Percentiles rank a stretch among this genome's conserved stretches.
Evolutionary conservation across 2,329 filamentous ascomycete genomes (phyloP).

Genomic region (Pseudogymnoascus sp.): DNA sequence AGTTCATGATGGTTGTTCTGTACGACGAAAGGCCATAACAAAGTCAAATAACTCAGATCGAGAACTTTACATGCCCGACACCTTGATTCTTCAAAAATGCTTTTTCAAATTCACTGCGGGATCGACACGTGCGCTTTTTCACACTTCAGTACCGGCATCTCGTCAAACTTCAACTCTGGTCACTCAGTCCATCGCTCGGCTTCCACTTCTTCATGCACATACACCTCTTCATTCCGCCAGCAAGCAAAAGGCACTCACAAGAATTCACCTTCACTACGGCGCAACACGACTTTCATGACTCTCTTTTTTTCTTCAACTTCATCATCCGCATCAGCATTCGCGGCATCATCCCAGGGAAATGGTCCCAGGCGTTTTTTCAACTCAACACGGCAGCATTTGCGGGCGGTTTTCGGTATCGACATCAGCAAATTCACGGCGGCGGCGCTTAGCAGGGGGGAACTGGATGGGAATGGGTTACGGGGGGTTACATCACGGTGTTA

Average conservation of each 20-base stretch:
- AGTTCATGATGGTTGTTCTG: neutral
- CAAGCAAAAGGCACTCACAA: neutral
- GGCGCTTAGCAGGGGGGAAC: neutral
- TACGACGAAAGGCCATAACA: neutral
- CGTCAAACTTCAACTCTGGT: neutral
- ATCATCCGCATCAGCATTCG: neutral
- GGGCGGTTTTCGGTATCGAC: neutral
- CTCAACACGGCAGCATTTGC: neutral
- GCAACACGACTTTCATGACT: neutral
- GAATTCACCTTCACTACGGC: neutral
- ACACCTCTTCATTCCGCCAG: neutral
- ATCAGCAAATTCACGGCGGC: neutral
- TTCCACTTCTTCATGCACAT: neutral
- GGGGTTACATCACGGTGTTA: neutral
- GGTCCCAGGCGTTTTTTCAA: slow-evolving; percentile 1
- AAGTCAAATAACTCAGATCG: neutral
- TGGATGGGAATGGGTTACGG: neutral
- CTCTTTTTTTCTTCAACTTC: neutral
- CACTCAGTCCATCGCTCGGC: neutral
- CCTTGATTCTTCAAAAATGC: neutral
- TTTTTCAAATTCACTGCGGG: neutral
- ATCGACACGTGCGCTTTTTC: neutral
- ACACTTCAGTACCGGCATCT: neutral
- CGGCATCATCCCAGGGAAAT: slow-evolving; percentile 2
- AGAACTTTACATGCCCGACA: neutral